phyloP scores from a whole-genome alignment of 495 filamentous ascomycete genomes.

The Neurospora sp. region DNA sequence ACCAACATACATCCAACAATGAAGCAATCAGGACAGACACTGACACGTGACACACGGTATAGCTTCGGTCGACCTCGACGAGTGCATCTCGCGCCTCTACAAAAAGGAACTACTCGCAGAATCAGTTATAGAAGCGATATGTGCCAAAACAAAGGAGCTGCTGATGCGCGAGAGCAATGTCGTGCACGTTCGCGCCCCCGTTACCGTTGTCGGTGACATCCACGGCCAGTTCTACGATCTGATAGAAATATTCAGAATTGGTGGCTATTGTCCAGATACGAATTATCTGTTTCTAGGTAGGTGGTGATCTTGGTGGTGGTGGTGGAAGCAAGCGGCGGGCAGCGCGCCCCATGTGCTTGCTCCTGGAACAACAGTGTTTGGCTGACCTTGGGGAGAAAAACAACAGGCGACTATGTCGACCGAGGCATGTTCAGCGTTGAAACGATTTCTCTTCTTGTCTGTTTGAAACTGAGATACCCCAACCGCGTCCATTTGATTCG shows the following conservation, averaged over 20 bases:
- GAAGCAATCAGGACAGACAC: background rate
- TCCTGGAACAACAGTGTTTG: background rate
- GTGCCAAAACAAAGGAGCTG: conserved; percentile 95
- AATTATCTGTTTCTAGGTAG: conserved; percentile 95
- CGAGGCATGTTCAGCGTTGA: conserved; percentile 94
- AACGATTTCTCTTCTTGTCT: conserved; percentile 91
- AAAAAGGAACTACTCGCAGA: conserved; percentile 94
- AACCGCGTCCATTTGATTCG: conserved; percentile 86
- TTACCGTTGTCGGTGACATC: conserved; percentile 98
- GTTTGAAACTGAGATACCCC: conserved; percentile 88
- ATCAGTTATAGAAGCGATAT: conserved; percentile 98
- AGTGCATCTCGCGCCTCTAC: conserved; percentile 92
- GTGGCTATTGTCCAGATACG: conserved; percentile 90
- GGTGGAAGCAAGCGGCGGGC: background rate
- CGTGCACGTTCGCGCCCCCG: conserved; percentile 88
- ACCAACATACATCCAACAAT: background rate
- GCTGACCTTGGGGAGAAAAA: background rate
- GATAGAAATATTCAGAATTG: conserved; percentile 98
- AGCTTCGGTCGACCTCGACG: conserved; percentile 96
- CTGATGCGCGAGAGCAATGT: conserved; percentile 99
- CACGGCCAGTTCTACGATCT: conserved; percentile 98
- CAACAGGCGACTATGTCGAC: conserved; percentile 87
- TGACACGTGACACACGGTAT: background rate
- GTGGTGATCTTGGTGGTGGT: conserved; percentile 12
- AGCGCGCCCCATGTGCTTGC: background rate